These are phyloP conservation scores for Panicum hallii DNA, from an alignment of 202 grass and related monocot genomes.

Conservation along the genomic window DNA sequence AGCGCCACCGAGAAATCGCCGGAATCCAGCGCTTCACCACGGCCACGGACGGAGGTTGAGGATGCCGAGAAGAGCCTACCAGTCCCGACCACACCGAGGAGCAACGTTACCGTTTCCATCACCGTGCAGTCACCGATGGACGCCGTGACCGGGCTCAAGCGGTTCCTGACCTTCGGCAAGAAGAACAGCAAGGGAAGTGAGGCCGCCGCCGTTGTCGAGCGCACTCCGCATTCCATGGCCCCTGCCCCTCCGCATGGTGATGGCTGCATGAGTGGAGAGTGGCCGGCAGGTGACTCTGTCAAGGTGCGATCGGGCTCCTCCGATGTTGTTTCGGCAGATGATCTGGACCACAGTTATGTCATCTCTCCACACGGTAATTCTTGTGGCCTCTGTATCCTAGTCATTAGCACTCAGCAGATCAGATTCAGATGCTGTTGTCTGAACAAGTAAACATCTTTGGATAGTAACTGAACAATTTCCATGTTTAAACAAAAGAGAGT, in stretches of 20 bases:
- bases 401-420: not conserved
- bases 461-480: conserved; percentile 8
- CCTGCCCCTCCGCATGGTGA: not conserved
- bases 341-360: conserved; percentile 26
- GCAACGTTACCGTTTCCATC: not conserved
- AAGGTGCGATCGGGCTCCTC: not conserved
- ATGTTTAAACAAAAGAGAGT: not conserved
- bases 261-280: not conserved
- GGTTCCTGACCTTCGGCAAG: conserved; percentile 72
- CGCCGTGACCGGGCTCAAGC: conserved; percentile 59
- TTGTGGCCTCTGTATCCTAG: not conserved
- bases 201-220: conserved; percentile 24
- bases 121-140: conserved; percentile 54
- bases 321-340: conserved; percentile 29
- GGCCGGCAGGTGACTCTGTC: not conserved
- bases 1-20: conserved; percentile 50
- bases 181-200: conserved; percentile 49
- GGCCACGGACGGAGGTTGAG: conserved; percentile 49
- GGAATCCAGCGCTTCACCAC: conserved; percentile 38
- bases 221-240: not conserved
- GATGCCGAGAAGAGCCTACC: conserved; percentile 16
- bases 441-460: conserved; percentile 8
- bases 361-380: conserved; percentile 52
- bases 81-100: conserved; percentile 30
- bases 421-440: conserved; percentile 7